Percentiles rank a stretch among this genome's conserved stretches.
These are phyloP conservation scores for Thalassiosira delicatula DNA, from an alignment of 352 stramenopile genomes.

Conservation along the genomic window DNA sequence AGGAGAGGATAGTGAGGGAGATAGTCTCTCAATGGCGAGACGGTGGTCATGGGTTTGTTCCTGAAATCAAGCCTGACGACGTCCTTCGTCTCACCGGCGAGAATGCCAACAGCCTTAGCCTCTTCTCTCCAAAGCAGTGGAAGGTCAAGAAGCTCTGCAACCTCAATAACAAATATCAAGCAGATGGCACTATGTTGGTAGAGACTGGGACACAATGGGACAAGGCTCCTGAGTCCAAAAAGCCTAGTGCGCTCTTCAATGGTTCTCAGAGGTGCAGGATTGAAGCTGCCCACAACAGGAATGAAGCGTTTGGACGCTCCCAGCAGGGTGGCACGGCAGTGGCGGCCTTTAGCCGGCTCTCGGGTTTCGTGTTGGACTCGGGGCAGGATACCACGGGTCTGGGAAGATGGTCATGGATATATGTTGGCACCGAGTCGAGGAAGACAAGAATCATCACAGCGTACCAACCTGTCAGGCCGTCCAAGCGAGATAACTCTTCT, in stretches of 20 bases:
- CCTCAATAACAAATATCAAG: neutral
- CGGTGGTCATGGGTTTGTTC: neutral
- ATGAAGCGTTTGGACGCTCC: neutral
- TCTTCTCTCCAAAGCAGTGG: neutral
- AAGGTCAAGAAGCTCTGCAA: neutral
- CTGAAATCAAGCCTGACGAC: neutral
- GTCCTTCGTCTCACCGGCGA: neutral
- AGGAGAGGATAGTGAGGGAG: neutral
- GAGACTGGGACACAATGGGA: neutral
- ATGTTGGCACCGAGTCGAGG: neutral
- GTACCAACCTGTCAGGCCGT: neutral
- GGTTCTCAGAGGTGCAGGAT: neutral
- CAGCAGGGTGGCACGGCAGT: neutral
- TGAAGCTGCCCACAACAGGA: neutral
- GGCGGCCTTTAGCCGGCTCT: neutral
- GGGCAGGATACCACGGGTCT: neutral
- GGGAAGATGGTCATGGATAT: neutral
- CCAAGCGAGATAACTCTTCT: neutral
- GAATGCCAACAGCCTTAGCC: neutral
- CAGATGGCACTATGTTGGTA: neutral
- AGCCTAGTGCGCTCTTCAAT: neutral
- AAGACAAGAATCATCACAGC: neutral
- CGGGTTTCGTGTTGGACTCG: neutral
- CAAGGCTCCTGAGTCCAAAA: neutral
- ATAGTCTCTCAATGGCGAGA: neutral